These are phyloP conservation scores for Flaveria ramosissima DNA, from an alignment of 129 eudicot species.

Conservation along the genomic window DNA sequence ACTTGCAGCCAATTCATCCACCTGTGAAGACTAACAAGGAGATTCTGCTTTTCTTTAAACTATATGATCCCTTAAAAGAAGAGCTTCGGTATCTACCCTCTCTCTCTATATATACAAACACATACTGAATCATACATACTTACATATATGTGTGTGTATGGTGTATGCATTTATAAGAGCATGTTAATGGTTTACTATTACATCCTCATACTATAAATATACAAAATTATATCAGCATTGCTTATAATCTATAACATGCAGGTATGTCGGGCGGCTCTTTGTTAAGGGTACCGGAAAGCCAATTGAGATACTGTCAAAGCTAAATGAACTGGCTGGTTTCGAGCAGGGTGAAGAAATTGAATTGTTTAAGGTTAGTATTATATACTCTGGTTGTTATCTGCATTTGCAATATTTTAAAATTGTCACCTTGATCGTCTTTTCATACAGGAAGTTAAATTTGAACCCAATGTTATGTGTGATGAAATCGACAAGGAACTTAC, in stretches of 20 bases:
- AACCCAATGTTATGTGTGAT: constrained; percentile 76
- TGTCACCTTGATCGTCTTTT: not conserved
- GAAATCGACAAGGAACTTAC: constrained; percentile 55
- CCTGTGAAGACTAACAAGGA: constrained; percentile 76
- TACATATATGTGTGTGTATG: not conserved
- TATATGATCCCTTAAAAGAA: constrained; percentile 78
- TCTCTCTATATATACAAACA: not conserved
- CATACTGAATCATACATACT: not conserved
- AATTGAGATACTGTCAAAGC: constrained; percentile 52
- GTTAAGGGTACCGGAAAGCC: constrained; percentile 68
- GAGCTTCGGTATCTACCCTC: constrained; percentile 60
- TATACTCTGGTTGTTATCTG: not conserved
- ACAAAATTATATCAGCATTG: not conserved
- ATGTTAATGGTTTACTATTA: not conserved
- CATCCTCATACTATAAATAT: not conserved
- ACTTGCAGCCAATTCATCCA: constrained; percentile 58
- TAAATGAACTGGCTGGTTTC: constrained; percentile 80
- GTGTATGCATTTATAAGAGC: not conserved
- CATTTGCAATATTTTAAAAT: constrained; percentile 4
- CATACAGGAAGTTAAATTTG: constrained; percentile 72
- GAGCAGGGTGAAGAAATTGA: constrained; percentile 82
- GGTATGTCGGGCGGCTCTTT: constrained; percentile 76
- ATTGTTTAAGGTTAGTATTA: constrained; percentile 56
- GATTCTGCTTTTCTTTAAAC: constrained; percentile 73
- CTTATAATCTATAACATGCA: constrained; percentile 20